Evolutionary conservation across 768 basidiomycete genomes (phyloP).

Genomic region (Terana coerulea): DNA sequence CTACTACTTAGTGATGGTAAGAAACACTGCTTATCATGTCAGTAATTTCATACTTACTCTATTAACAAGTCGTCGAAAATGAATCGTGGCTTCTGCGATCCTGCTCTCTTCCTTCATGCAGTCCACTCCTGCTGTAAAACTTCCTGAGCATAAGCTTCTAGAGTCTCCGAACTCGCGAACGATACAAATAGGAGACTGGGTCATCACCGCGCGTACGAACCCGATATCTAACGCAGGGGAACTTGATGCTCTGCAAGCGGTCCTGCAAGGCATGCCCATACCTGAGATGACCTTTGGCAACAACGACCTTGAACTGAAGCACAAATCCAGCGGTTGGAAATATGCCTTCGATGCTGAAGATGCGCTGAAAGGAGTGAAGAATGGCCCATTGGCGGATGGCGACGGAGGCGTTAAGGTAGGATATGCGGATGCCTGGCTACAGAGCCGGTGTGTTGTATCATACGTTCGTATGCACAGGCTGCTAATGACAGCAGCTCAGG

Average conservation of each 20-base stretch:
- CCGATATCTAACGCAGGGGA: conserved; percentile 79
- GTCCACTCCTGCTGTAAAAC: conserved; percentile 30
- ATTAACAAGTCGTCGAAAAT: neutral
- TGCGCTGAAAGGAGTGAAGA: conserved; percentile 71
- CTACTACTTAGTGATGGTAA: too few species aligned
- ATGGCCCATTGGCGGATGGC: conserved; percentile 68
- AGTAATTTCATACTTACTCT: neutral
- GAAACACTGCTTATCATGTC: neutral
- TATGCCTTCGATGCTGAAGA: conserved; percentile 63
- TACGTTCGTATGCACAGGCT: conserved; percentile 4
- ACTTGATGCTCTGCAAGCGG: conserved; percentile 62
- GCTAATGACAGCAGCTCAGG: conserved; percentile 56
- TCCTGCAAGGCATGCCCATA: conserved; percentile 64
- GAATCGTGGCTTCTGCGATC: neutral
- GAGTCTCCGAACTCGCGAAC: conserved; percentile 68
- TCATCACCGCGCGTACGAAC: conserved; percentile 64
- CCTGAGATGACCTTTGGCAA: conserved; percentile 98
- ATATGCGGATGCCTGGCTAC: conserved; percentile 92
- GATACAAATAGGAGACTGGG: conserved; percentile 67
- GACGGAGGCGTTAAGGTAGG: conserved; percentile 94
- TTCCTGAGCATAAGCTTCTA: conserved; percentile 62
- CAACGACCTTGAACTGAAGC: conserved; percentile 68
- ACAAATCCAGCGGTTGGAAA: conserved; percentile 59
- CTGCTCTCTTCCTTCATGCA: neutral
- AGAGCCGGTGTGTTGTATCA: conserved; percentile 64